Base-by-base conservation (phyloP, 257 asterid genomes). In the Ehretia macrophylla region DNA sequence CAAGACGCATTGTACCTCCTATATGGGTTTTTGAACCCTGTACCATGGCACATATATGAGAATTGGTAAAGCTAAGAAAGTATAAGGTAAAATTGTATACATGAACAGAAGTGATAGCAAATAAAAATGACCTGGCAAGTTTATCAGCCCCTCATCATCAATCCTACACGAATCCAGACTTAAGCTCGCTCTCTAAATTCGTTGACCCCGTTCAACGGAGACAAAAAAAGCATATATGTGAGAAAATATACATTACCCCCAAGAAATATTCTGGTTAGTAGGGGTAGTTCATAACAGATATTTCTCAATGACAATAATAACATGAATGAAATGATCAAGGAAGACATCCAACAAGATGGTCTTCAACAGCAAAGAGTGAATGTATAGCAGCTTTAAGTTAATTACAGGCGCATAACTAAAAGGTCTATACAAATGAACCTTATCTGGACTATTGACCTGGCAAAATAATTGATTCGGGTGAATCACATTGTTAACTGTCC, bases 1-100 rank as follows among this genome's bases (percentile, higher is more conserved):
- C 95, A 6, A 85, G 91, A 62, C 91, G 88, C 95, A 85, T 85
- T n/a, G 95, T 85, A 57, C 88, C 95, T 75, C 95, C 91, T 91
- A 83, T 81, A 69, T 85, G 95, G 47, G 91, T 81, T 74, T 75
- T 83, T 54, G 95, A 85, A 48, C 91, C 91, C 91, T 83, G 79
- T 54, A 55, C 27, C 32, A 32, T 0, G n/a, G n/a, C n/a, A n/a
- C 10, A 19, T 17, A 62, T 27, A 51, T 37, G 8, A 46, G 52
- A 40, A 6, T 0, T 4, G 14, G n/a, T 14, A 22, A 20, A 27
- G 0, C 11, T n/a, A 3, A 59, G 3, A 13, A 5, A 59, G 17
- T 0, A 57, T 10, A n/a, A n/a, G n/a, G n/a, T n/a, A n/a, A 60
- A 63, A 53, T 49, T 11, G 27, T 1, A 52, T 44, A 27, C n/a